These are phyloP conservation scores for Kuraishia piskuri DNA, from an alignment of 805 yeast species.

Conservation along the genomic window DNA sequence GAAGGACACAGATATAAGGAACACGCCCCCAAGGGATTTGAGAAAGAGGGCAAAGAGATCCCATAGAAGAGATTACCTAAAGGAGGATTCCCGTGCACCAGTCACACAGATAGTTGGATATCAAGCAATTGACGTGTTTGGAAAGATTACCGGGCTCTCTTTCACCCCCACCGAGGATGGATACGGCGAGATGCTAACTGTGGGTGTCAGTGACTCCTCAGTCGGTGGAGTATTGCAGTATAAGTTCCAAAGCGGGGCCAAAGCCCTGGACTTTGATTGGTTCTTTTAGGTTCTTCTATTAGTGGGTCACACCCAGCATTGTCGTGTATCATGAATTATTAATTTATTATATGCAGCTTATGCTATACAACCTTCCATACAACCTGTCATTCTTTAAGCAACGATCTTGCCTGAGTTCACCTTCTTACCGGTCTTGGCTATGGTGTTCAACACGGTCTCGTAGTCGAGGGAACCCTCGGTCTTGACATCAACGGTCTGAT, in stretches of 20 bases:
- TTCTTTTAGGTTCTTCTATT: slow-evolving; percentile 6
- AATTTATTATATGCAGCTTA: neutral
- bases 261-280: slow-evolving; percentile 33
- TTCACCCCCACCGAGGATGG: slow-evolving; percentile 34
- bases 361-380: neutral
- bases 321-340: no score
- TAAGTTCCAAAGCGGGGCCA: slow-evolving; percentile 25
- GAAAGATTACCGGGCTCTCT: slow-evolving; percentile 49
- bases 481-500: slow-evolving; percentile 75
- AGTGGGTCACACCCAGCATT: no score
- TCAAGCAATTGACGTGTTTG: slow-evolving; percentile 47
- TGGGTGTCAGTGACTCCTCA: slow-evolving; percentile 47
- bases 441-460: slow-evolving; percentile 73
- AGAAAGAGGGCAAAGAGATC: neutral
- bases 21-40: neutral
- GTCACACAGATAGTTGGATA: slow-evolving; percentile 4
- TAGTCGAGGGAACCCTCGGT: slow-evolving; percentile 48
- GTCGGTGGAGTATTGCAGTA: slow-evolving; percentile 52
- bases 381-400: slow-evolving; percentile 17
- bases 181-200: slow-evolving; percentile 36
- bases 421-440: slow-evolving; percentile 86
- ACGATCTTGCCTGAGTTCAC: slow-evolving; percentile 57
- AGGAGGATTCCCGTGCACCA: neutral
- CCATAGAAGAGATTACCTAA: neutral
- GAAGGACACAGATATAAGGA: neutral